Conservation (phyloP, 208 protist genomes). For the Trichomonas tenax region DNA sequence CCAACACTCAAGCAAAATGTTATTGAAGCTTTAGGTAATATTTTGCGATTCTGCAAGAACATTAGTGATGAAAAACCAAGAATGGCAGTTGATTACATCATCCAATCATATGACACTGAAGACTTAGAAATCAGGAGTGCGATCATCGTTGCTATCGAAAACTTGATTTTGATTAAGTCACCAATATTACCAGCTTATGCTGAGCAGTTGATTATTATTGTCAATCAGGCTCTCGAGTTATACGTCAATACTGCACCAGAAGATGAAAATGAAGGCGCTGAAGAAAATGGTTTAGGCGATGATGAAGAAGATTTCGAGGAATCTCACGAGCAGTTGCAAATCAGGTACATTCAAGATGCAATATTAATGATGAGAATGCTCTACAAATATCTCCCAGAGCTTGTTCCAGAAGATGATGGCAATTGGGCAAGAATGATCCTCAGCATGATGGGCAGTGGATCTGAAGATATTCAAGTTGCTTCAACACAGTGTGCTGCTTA, state of each 20-base stretch:
- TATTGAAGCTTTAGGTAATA: neutral
- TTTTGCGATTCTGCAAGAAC: neutral
- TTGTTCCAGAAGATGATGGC: neutral
- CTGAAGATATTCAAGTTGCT: neutral
- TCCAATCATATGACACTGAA: neutral
- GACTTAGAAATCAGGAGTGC: neutral
- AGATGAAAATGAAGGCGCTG: neutral
- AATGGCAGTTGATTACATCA: neutral
- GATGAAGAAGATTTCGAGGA: conserved; percentile 2
- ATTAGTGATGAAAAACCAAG: neutral
- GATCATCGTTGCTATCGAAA: neutral
- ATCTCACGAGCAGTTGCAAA: neutral
- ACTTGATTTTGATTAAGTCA: neutral
- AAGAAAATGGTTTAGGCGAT: neutral
- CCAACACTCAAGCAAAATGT: neutral
- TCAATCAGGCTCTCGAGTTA: neutral
- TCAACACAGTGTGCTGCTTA: neutral
- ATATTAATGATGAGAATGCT: neutral
- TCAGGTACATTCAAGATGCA: neutral
- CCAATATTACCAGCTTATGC: neutral
- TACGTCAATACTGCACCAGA: neutral
- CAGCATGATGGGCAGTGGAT: neutral
- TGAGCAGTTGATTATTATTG: neutral
- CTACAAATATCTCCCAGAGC: neutral
- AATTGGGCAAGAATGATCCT: neutral